These are phyloP conservation scores for Eudorina sp. DNA, from an alignment of 139 green algal species.

Conservation along the genomic window DNA sequence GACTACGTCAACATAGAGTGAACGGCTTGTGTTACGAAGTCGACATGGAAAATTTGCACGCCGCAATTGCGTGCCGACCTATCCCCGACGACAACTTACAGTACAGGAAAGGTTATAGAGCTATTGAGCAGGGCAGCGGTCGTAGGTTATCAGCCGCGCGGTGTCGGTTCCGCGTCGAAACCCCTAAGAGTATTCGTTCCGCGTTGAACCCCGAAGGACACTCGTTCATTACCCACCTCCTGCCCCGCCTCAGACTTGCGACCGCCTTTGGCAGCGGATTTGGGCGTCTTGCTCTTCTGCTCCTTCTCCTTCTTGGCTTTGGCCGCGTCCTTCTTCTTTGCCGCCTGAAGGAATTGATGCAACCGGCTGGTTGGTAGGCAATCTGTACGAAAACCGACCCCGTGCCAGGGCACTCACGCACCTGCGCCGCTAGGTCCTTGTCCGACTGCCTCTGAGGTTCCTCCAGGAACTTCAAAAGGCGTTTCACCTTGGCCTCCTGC, in stretches of 20 bases:
- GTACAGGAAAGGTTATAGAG: no score
- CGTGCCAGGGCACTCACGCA: conserved; percentile 44
- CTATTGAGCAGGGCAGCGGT: no score
- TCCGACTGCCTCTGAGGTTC: conserved; percentile 64
- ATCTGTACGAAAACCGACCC: neutral
- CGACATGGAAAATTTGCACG: no score
- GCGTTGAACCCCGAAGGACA: no score
- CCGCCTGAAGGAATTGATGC: conserved; percentile 39
- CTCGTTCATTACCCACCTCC: conserved; percentile 19
- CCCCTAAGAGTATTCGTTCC: no score
- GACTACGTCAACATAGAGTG: no score
- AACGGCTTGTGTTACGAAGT: no score
- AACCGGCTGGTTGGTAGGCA: neutral
- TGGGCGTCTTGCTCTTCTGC: conserved; percentile 49
- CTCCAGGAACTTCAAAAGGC: conserved; percentile 76
- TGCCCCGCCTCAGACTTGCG: neutral
- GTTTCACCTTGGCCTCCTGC: conserved; percentile 74
- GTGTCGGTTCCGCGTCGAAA: no score
- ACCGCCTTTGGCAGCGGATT: neutral
- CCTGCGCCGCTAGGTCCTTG: conserved; percentile 75
- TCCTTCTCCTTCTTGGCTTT: conserved; percentile 70
- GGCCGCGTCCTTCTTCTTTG: conserved; percentile 71
- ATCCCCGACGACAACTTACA: no score
- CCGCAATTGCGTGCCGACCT: no score
- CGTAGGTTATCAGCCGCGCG: no score